These are phyloP conservation scores for Amanita pseudoporphyria DNA, from an alignment of 768 basidiomycete genomes.

Conservation along the genomic window DNA sequence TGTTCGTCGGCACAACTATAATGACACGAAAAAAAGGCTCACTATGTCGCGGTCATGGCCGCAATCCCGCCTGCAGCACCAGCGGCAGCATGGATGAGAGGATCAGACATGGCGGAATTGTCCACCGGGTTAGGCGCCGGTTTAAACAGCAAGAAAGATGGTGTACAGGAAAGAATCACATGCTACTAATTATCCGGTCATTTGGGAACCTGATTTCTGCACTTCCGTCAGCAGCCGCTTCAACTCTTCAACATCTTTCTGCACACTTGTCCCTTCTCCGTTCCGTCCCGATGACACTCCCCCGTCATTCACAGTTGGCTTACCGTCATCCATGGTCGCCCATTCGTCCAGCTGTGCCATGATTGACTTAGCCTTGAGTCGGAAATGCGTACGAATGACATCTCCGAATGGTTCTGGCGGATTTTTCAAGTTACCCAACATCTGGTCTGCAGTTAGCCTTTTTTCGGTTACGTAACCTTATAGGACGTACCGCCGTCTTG, in stretches of 20 bases:
- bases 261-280: constrained; percentile 40
- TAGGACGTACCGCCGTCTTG: constrained; percentile 60
- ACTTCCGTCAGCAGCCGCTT: constrained; percentile 46
- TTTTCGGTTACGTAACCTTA: not conserved
- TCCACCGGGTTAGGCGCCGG: not conserved
- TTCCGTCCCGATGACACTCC: constrained; percentile 23
- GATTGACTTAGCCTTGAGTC: constrained; percentile 70
- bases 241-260: constrained; percentile 65
- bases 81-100: constrained; percentile 76
- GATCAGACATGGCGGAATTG: constrained; percentile 49
- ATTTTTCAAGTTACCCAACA: constrained; percentile 74
- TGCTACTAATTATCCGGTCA: not conserved
- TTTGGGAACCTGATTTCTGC: constrained; percentile 13
- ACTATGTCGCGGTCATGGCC: constrained; percentile 91
- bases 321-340: constrained; percentile 70
- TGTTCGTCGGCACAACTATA: constrained; percentile 7
- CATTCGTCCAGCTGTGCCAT: constrained; percentile 69
- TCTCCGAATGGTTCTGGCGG: constrained; percentile 83
- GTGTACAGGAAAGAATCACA: not conserved
- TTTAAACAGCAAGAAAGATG: constrained; percentile 1
- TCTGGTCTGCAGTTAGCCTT: constrained; percentile 30
- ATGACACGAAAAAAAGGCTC: constrained; percentile 19
- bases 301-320: constrained; percentile 44
- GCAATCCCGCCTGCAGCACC: constrained; percentile 85
- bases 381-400: constrained; percentile 85